Evolutionary conservation across 768 basidiomycete species (phyloP).

Genomic region (Psilocybe sp.): DNA sequence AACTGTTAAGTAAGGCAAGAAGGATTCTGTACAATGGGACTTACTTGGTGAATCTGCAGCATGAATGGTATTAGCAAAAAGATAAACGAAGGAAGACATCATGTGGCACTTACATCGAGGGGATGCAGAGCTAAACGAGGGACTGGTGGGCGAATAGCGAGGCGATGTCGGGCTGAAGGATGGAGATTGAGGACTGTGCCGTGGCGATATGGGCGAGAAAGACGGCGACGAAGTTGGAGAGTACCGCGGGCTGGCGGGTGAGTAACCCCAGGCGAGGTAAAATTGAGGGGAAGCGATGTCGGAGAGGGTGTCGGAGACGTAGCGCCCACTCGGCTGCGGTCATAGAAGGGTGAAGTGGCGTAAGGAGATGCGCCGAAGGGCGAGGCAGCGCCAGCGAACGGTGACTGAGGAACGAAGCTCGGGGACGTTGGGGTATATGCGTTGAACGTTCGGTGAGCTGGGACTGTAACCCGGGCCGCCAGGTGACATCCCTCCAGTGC

Average conservation of each 20-base stretch:
- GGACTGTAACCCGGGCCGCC: constrained; percentile 87
- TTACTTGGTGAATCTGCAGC: constrained; percentile 75
- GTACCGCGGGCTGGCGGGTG: constrained; percentile 85
- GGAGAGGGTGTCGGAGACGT: constrained; percentile 89
- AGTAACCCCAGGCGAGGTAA: constrained; percentile 83
- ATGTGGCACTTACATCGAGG: constrained; percentile 66
- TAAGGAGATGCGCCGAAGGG: constrained; percentile 81
- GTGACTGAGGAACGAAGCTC: constrained; percentile 77
- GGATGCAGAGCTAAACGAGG: constrained; percentile 92
- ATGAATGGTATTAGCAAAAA: constrained; percentile 17
- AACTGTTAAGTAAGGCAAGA: constrained; percentile 19
- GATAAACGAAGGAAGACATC: constrained; percentile 12
- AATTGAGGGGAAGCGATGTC: constrained; percentile 78
- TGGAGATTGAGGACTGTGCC: constrained; percentile 86
- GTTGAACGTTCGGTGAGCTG: constrained; percentile 86
- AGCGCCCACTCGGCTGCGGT: constrained; percentile 46
- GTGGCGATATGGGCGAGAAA: constrained; percentile 82
- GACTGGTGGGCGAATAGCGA: constrained; percentile 85
- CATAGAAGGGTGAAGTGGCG: constrained; percentile 82
- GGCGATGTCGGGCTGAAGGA: constrained; percentile 90
- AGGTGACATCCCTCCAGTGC: constrained; percentile 87
- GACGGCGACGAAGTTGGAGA: constrained; percentile 83
- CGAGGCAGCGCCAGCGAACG: constrained; percentile 79
- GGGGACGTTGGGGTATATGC: constrained; percentile 89
- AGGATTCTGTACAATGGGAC: constrained; percentile 23